phyloP scores from a whole-genome alignment of 768 basidiomycete genomes.

The Candolleomyces aberdarensis region DNA sequence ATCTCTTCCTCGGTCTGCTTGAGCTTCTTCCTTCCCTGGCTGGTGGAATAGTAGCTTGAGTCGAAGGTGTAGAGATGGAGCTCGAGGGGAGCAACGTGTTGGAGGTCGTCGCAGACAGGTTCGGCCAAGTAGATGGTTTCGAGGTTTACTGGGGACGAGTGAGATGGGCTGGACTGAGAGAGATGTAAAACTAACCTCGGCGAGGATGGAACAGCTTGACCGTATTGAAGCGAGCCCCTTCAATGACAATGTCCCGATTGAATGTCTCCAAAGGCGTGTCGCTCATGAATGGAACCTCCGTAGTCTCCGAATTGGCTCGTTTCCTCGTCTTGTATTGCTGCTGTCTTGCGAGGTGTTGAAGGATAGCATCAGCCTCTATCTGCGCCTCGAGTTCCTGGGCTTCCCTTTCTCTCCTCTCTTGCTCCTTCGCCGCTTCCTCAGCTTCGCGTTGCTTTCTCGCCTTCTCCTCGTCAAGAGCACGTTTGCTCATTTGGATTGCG shows the following conservation, averaged over 20 bases:
- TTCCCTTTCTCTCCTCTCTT: conserved; percentile 48
- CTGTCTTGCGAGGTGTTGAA: conserved; percentile 53
- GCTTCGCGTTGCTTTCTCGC: conserved; percentile 54
- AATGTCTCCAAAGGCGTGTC: conserved; percentile 65
- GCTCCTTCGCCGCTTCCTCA: conserved; percentile 50
- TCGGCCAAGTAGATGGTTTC: conserved; percentile 72
- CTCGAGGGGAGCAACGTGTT: conserved; percentile 58
- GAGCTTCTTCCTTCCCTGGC: conserved; percentile 71
- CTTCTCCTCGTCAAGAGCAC: conserved; percentile 67
- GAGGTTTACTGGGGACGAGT: conserved; percentile 44
- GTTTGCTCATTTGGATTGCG: conserved; percentile 73
- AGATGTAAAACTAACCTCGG: conserved; percentile 42
- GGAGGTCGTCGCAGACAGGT: conserved; percentile 66
- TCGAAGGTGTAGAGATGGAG: conserved; percentile 65
- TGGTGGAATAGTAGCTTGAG: conserved; percentile 63
- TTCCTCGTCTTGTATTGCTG: conserved; percentile 53
- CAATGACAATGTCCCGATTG: conserved; percentile 50
- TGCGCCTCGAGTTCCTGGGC: conserved; percentile 62
- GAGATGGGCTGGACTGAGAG: background rate
- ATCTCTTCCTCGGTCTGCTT: conserved; percentile 65
- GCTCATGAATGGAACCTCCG: conserved; percentile 50
- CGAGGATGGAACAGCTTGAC: conserved; percentile 73
- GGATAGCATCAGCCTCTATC: conserved; percentile 62
- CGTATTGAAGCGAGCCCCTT: conserved; percentile 55
- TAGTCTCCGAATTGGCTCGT: conserved; percentile 68